Conservation (phyloP, 1,284 basidiomycete genomes). For the Ganoderma multipileum region DNA sequence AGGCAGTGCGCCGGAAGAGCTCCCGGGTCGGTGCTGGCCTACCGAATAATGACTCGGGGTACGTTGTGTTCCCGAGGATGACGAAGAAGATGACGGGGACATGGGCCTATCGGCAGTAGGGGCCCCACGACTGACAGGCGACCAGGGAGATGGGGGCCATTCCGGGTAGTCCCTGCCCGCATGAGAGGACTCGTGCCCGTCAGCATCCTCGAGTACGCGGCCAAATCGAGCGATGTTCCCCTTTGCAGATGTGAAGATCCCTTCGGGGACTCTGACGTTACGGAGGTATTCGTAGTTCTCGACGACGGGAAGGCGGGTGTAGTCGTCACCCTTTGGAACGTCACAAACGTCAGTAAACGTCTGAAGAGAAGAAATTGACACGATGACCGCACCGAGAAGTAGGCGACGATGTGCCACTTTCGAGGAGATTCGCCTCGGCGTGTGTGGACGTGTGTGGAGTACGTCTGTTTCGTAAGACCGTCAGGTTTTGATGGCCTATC, state of each 20-base stretch:
- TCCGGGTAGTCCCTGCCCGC: constrained; percentile 34
- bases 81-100: constrained; percentile 45
- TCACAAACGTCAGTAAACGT: not conserved
- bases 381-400: constrained; percentile 65
- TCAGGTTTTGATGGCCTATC: constrained; percentile 76
- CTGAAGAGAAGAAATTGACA: not conserved
- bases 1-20: constrained; percentile 42
- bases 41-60: constrained; percentile 36
- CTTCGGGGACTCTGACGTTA: constrained; percentile 64
- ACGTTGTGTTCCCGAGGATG: constrained; percentile 43
- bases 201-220: constrained; percentile 43
- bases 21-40: constrained; percentile 31
- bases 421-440: constrained; percentile 60
- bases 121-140: constrained; percentile 35
- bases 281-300: constrained; percentile 75
- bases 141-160: constrained; percentile 40
- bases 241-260: constrained; percentile 71
- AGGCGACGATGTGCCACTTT: constrained; percentile 83
- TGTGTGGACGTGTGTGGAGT: constrained; percentile 73
- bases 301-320: constrained; percentile 66
- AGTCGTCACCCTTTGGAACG: constrained; percentile 63
- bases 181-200: constrained; percentile 33
- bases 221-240: constrained; percentile 53
- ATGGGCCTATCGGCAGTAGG: constrained; percentile 43
- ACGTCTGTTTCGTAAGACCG: constrained; percentile 81